Evolutionary conservation across 2,329 filamentous ascomycete species (phyloP), one percentile per base, ranked within the genome.

Genomic region (Fusarium austroafricanum): DNA sequence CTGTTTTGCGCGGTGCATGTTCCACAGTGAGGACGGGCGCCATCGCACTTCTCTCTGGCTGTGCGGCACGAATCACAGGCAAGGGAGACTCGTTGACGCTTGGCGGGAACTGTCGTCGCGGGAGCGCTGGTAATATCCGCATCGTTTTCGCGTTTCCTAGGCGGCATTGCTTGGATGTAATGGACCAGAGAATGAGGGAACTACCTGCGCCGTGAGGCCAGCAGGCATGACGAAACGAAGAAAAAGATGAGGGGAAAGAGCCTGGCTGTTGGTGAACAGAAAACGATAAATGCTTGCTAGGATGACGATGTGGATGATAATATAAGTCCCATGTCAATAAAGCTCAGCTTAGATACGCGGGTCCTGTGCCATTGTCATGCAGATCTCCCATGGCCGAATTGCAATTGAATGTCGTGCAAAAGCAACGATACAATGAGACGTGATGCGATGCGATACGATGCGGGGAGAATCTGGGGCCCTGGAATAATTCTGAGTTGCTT

Each of bases 11-110:
- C 81, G 9, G 83, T 83, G 78, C 91, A 93, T 4, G 89, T 89
- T 45, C 86, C 87, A 75, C 91, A 93, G 15, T 82, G 81, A 8
- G 90, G 90, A 67, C 89, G 87, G 12, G 82, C 81, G 17, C 91
- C 91, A 72, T 93, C 90, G 77, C 91, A 93, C 74, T 91, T 92
- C 77, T 92, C 90, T 64, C 89, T 86, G 50, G 88, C 88, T 15
- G 83, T 83, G 45, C 90, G 85, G 73, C 90, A 92, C 68, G 88
- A 88, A 72, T 92, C 89, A 77, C 90, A 92, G 33, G 90, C 90
- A 64, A 89, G 82, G 28, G 89, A 91, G 10, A 91, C 89, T 60
- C 89, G 82, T 70, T 89, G 88, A 39, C 89, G 83, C 77, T 90
- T 91, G 67, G 76, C 65, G 14, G 74, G 70, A 29, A 71, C 64